These are phyloP conservation scores for Monosporozyma servazzii DNA, from an alignment of 805 yeast species.

Conservation along the genomic window DNA sequence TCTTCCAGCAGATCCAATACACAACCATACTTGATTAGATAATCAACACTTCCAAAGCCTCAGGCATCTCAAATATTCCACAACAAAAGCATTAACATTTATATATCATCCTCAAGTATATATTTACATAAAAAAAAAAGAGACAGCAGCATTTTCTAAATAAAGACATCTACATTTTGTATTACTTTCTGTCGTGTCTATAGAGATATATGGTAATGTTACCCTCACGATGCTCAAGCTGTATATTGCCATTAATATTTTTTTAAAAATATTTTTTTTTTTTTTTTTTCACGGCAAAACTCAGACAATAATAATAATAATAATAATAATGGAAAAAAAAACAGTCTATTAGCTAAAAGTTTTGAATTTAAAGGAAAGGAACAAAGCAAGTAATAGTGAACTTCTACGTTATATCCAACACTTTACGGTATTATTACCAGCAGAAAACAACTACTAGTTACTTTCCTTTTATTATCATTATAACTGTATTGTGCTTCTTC, in stretches of 20 bases:
- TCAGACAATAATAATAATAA: background rate
- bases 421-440: background rate
- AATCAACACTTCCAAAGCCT: background rate
- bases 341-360: background rate
- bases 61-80: background rate
- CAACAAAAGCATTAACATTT: background rate
- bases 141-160: background rate
- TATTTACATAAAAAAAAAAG: background rate
- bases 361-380: background rate
- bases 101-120: background rate
- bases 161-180: background rate
- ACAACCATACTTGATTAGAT: conserved; percentile 1
- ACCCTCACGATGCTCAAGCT: background rate
- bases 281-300: background rate
- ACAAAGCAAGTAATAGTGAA: background rate
- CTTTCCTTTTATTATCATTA: too few relatives aligned
- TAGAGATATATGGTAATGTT: too few relatives aligned
- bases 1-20: background rate
- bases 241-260: background rate
- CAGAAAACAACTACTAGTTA: background rate
- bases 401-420: background rate
- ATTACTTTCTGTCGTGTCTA: background rate
- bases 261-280: too few relatives aligned
- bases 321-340: background rate
- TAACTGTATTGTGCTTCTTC: background rate